These are phyloP conservation scores for Trifolium repens DNA, from an alignment of 306 rosid genomes.

Conservation along the genomic window DNA sequence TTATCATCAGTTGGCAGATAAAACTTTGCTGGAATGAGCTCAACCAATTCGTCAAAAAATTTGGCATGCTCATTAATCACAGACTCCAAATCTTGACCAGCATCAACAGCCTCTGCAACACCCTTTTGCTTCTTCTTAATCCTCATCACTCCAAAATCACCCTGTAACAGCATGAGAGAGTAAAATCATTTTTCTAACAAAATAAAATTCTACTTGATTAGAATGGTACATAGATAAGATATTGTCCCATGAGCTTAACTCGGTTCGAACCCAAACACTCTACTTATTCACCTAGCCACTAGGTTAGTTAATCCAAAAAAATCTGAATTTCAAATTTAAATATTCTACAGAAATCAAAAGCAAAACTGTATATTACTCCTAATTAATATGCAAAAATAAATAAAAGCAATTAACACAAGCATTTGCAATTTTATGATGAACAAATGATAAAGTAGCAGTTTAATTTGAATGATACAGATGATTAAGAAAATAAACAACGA, in stretches of 20 bases:
- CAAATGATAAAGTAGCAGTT: background rate
- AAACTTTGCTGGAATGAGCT: constrained; percentile 85
- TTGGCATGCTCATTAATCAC: constrained; percentile 60
- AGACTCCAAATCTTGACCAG: constrained; percentile 49
- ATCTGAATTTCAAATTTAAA: too few species aligned
- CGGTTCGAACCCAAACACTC: too few species aligned
- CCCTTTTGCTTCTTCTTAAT: constrained; percentile 8
- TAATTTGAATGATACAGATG: background rate
- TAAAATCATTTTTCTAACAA: background rate
- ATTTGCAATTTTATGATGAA: too few species aligned
- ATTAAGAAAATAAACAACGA: too few species aligned
- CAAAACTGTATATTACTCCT: background rate
- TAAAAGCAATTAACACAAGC: background rate
- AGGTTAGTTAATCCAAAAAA: too few species aligned
- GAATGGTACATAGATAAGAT: background rate
- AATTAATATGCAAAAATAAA: too few species aligned
- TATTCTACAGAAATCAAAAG: background rate
- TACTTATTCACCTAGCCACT: too few species aligned
- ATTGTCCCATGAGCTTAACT: too few species aligned
- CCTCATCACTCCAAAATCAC: constrained; percentile 22
- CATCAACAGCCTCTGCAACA: constrained; percentile 12
- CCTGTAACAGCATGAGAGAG: background rate
- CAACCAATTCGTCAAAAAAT: constrained; percentile 79
- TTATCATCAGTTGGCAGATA: constrained; percentile 61
- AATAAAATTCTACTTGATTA: background rate